These are phyloP conservation scores for Colletotrichum euphorbiae DNA, from an alignment of 2,329 filamentous ascomycete species.

Conservation along the genomic window DNA sequence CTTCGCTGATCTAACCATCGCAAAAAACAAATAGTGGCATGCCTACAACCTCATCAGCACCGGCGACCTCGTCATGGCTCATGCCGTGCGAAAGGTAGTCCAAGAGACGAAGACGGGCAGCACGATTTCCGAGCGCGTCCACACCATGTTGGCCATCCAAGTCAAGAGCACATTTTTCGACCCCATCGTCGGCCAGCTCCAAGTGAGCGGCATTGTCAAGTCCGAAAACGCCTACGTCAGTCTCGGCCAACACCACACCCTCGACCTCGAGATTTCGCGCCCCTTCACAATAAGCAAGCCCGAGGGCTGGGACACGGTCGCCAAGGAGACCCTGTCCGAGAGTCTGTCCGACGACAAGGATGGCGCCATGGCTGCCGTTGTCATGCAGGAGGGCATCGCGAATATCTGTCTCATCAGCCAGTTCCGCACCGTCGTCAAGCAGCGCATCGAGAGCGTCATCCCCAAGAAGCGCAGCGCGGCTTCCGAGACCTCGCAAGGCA, in stretches of 20 bases:
- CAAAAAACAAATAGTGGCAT: slow-evolving; percentile 59
- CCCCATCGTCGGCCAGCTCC: slow-evolving; percentile 64
- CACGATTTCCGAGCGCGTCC: slow-evolving; percentile 62
- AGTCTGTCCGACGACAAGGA: slow-evolving; percentile 82
- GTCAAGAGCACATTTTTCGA: slow-evolving; percentile 71
- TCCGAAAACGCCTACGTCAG: slow-evolving; percentile 65
- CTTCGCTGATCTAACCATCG: slow-evolving; percentile 3
- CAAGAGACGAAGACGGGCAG: slow-evolving; percentile 60
- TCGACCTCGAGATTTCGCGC: slow-evolving; percentile 87
- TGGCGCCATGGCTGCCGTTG: slow-evolving; percentile 87
- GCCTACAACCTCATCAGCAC: slow-evolving; percentile 70
- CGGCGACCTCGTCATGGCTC: slow-evolving; percentile 65
- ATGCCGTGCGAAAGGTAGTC: slow-evolving; percentile 67
- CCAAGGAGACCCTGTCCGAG: slow-evolving; percentile 80
- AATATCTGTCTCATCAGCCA: slow-evolving; percentile 87
- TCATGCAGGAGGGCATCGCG: slow-evolving; percentile 90
- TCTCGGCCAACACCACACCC: slow-evolving; percentile 68
- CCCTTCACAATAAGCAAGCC: slow-evolving; percentile 91
- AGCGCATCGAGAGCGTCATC: slow-evolving; percentile 74
- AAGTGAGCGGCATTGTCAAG: slow-evolving; percentile 66
- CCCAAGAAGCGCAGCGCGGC: slow-evolving; percentile 75
- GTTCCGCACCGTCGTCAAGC: slow-evolving; percentile 80
- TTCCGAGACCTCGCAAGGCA: slow-evolving; percentile 75
- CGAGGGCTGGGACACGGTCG: slow-evolving; percentile 86
- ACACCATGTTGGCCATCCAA: slow-evolving; percentile 67